Evolutionary conservation across 768 basidiomycete species (phyloP).

Genomic region (Auricularia sp.): DNA sequence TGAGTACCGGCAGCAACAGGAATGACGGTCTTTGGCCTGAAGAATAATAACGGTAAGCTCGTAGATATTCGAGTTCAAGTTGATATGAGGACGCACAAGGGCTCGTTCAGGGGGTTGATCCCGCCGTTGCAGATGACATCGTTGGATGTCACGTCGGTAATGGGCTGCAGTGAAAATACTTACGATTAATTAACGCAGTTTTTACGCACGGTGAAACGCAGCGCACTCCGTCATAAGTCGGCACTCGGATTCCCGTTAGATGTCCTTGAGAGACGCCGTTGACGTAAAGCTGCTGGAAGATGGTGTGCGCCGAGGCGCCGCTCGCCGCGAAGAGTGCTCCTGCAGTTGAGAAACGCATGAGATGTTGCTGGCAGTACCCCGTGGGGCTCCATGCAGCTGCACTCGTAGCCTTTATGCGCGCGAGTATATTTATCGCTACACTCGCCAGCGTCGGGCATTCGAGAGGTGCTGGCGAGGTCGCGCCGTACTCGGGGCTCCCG

Average conservation of each 20-base stretch:
- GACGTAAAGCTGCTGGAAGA: conserved; percentile 46
- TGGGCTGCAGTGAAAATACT: conserved; percentile 32
- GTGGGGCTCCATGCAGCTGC: not conserved
- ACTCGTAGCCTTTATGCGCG: not conserved
- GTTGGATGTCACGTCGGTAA: conserved; percentile 46
- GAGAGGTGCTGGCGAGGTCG: not conserved
- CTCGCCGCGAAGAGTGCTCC: not conserved
- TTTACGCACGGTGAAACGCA: conserved; percentile 14
- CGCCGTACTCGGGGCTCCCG: not conserved
- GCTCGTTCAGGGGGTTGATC: conserved; percentile 9
- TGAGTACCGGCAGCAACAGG: conserved; percentile 39
- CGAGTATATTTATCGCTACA: not conserved
- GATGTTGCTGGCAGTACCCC: not conserved
- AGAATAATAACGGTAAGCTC: not conserved
- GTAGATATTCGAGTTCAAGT: not conserved
- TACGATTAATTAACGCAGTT: conserved; percentile 27
- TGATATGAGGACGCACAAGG: not conserved
- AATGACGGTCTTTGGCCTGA: conserved; percentile 24
- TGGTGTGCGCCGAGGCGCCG: conserved; percentile 36
- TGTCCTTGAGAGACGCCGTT: conserved; percentile 41
- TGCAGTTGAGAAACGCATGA: not conserved
- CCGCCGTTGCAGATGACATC: conserved; percentile 49
- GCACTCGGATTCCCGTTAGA: conserved; percentile 34
- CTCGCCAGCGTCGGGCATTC: not conserved
- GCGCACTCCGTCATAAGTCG: conserved; percentile 23